phyloP scores from a whole-genome alignment of 257 asterid species.

The Osmanthus fragrans region DNA sequence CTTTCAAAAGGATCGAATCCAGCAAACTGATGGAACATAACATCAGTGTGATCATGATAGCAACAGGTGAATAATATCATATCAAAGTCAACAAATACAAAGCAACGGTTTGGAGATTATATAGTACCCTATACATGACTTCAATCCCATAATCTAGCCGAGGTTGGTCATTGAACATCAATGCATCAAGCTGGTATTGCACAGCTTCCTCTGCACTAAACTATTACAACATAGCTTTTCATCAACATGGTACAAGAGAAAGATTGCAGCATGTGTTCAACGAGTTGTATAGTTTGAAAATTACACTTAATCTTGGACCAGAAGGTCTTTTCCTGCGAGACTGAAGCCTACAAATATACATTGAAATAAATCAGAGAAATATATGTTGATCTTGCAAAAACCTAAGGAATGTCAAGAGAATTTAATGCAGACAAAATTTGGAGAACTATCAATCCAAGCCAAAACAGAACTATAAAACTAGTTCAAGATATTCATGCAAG shows the following conservation, averaged over 20 bases:
- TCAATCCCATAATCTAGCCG: conserved; percentile 92
- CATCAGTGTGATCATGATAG: conserved; percentile 10
- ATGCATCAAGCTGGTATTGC: conserved; percentile 83
- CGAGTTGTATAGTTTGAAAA: conserved; percentile 17
- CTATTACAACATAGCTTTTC: conserved; percentile 38
- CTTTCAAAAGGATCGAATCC: conserved; percentile 97
- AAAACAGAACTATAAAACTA: too few relatives aligned
- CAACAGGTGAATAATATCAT: conserved; percentile 12
- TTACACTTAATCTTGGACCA: conserved; percentile 89
- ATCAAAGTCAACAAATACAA: conserved; percentile 3
- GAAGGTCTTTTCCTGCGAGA: conserved; percentile 74
- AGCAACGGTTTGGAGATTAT: conserved; percentile 15
- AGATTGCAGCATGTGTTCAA: not conserved
- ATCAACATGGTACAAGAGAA: conserved; percentile 9
- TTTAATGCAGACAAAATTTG: not conserved
- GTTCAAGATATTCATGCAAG: too few relatives aligned
- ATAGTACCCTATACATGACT: conserved; percentile 86
- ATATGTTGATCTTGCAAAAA: not conserved
- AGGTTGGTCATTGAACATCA: conserved; percentile 90
- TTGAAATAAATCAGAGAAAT: not conserved
- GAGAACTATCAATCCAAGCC: not conserved
- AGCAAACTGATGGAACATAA: conserved; percentile 60
- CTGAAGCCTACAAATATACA: conserved; percentile 67
- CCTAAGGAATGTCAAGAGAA: not conserved
- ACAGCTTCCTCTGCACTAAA: conserved; percentile 91